These are phyloP conservation scores for Pseudogymnoascus sp. DNA, from an alignment of 2,329 filamentous ascomycete genomes.

Conservation along the genomic window DNA sequence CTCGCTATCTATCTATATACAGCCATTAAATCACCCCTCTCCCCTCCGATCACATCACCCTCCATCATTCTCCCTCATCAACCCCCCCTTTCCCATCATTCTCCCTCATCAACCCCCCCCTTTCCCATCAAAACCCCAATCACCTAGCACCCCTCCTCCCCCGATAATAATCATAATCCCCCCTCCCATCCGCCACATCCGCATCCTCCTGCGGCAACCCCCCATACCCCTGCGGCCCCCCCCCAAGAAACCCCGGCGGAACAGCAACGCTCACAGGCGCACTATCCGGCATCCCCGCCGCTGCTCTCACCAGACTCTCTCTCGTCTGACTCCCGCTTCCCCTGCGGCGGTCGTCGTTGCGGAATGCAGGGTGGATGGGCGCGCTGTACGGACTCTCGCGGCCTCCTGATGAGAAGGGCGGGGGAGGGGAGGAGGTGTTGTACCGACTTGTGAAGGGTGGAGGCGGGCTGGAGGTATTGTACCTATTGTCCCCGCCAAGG, in stretches of 20 bases:
- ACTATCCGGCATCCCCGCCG: constrained; percentile 43
- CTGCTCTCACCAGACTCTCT: constrained; percentile 43
- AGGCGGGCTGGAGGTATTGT: neutral
- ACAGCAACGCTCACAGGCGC: constrained; percentile 24
- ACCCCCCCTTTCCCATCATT: too few relatives aligned
- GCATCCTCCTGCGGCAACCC: constrained; percentile 48
- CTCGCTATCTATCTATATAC: neutral
- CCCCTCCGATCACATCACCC: neutral
- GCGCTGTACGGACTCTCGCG: neutral
- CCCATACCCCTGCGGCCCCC: constrained; percentile 52
- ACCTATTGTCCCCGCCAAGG: neutral
- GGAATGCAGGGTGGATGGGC: neutral
- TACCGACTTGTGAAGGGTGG: neutral
- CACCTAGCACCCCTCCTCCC: neutral
- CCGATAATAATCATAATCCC: neutral
- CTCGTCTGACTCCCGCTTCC: constrained; percentile 26
- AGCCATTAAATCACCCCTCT: neutral
- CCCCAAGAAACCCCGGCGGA: constrained; percentile 45
- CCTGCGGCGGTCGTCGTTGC: neutral
- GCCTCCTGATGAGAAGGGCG: neutral
- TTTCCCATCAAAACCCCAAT: neutral
- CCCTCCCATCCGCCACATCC: constrained; percentile 16
- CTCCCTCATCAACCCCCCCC: neutral
- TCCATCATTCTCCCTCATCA: too few relatives aligned
- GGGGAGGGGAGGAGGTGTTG: neutral